Evolutionary conservation across 208 protist species (phyloP).

Genomic region (Wallacemonas rigidus): DNA sequence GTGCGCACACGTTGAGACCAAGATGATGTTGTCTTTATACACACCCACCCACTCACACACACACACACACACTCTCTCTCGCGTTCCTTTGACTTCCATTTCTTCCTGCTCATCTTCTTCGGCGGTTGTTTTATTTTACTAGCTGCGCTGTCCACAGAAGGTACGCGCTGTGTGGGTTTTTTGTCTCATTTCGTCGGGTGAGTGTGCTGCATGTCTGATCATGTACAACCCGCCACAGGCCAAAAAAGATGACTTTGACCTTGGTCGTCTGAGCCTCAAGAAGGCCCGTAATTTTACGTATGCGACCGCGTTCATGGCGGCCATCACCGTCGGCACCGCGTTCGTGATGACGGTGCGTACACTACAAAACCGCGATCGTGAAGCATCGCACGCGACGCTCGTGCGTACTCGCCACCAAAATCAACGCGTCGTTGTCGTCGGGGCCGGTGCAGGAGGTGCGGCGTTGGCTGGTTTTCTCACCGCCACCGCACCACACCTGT

Average conservation of each 20-base stretch:
- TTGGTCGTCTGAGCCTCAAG: conserved; percentile 29
- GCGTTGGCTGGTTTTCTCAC: conserved; percentile 64
- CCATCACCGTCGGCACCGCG: conserved; percentile 30
- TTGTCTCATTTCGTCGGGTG: background rate
- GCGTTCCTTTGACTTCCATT: background rate
- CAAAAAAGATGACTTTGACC: conserved; percentile 36
- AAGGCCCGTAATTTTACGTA: conserved; percentile 61
- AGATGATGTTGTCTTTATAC: no score
- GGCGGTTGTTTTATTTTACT: conserved; percentile 15
- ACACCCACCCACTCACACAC: no score
- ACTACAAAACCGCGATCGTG: conserved; percentile 43
- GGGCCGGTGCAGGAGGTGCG: conserved; percentile 62
- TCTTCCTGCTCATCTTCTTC: conserved; percentile 15
- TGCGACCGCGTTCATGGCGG: conserved; percentile 27
- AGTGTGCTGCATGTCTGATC: background rate
- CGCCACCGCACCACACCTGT: conserved; percentile 44
- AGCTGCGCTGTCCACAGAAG: background rate
- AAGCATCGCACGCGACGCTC: conserved; percentile 24
- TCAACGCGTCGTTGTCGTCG: conserved; percentile 76
- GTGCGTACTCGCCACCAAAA: conserved; percentile 31
- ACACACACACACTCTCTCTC: background rate
- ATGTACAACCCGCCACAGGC: conserved; percentile 76
- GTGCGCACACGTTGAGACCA: no score
- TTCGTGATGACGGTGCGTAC: conserved; percentile 45
- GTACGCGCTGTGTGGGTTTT: no score